Evolutionary conservation across 192 early-diverging fungal genomes (phyloP).

Genomic region (Lobosporangium transversale): DNA sequence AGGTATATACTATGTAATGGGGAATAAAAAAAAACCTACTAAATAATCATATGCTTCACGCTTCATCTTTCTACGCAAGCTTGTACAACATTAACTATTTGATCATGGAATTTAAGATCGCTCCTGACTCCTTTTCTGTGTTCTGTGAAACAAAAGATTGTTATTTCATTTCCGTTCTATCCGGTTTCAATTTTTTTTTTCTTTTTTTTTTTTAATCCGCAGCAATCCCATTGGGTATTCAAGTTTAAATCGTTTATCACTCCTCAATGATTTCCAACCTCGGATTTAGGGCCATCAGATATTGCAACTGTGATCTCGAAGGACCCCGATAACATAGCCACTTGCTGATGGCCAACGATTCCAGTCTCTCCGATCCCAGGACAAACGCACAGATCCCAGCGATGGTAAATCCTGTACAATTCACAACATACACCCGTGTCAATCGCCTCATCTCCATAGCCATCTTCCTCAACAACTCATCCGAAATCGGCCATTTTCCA

Average conservation of each 20-base stretch:
- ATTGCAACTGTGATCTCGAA: neutral
- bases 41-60: no score
- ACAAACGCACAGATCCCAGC: slow-evolving; percentile 10
- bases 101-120: no score
- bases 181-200: neutral
- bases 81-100: no score
- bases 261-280: slow-evolving; percentile 19
- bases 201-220: neutral
- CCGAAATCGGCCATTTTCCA: slow-evolving; percentile 45
- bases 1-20: no score
- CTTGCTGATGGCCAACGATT: slow-evolving; percentile 27
- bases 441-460: slow-evolving; percentile 17
- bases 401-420: slow-evolving; percentile 11
- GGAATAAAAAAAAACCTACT: no score
- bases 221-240: no score
- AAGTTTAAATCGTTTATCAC: neutral
- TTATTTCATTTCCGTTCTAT: no score
- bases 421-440: slow-evolving; percentile 22
- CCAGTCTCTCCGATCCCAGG: neutral
- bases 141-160: no score
- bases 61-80: no score
- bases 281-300: slow-evolving; percentile 9
- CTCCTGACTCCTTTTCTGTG: no score
- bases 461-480: slow-evolving; percentile 21
- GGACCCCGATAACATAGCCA: slow-evolving; percentile 11